Conservation (phyloP, 805 yeast species). For the Torulaspora gathmanii region DNA sequence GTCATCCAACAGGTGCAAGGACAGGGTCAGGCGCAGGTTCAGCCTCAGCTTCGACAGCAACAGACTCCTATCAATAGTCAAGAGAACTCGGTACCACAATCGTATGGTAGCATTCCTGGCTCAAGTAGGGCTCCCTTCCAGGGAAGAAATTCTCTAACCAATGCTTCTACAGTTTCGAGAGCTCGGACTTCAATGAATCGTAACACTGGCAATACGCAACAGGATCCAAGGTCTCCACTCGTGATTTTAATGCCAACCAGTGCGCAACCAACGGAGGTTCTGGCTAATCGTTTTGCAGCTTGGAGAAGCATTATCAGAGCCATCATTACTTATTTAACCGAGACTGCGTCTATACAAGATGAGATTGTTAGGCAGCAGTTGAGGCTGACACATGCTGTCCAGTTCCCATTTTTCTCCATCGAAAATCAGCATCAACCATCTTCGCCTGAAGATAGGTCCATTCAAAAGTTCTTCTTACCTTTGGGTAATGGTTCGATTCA, state of each 20-base stretch:
- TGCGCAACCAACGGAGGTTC: constrained; percentile 79
- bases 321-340: constrained; percentile 67
- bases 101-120: background rate
- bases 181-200: constrained; percentile 16
- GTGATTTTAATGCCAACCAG: constrained; percentile 49
- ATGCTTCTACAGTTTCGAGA: constrained; percentile 13
- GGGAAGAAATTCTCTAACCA: constrained; percentile 16
- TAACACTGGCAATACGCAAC: constrained; percentile 16
- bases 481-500: constrained; percentile 76
- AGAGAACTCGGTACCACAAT: background rate
- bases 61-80: constrained; percentile 3
- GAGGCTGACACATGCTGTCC: constrained; percentile 73
- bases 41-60: constrained; percentile 9
- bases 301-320: constrained; percentile 82
- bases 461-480: constrained; percentile 58
- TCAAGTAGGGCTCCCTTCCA: constrained; percentile 8
- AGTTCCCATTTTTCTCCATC: constrained; percentile 37
- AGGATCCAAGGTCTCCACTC: constrained; percentile 48
- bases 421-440: constrained; percentile 31
- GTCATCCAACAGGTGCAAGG: background rate
- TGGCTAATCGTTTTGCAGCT: constrained; percentile 77
- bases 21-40: constrained; percentile 5
- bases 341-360: constrained; percentile 80
- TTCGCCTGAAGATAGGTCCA: constrained; percentile 23
- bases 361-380: constrained; percentile 80